Evolutionary conservation across 768 basidiomycete species (phyloP), one percentile per base, ranked within the genome.

Genomic region (Rhodotorula sphaerocarpa): DNA sequence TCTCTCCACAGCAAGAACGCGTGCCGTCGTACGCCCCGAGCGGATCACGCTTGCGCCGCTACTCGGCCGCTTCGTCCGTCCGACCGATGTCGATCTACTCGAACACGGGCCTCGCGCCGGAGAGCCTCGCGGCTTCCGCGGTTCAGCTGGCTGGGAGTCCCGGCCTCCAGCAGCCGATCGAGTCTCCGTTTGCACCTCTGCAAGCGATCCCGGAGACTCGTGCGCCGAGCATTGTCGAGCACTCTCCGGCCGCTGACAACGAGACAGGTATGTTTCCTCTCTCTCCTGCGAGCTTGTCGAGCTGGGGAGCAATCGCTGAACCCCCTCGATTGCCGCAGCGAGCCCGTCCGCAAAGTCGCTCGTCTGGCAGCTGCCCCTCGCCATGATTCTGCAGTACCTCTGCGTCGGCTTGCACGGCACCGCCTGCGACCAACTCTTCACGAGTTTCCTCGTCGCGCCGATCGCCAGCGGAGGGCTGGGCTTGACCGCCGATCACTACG

Each of bases 381-480:
- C 86, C 67, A 83, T 96, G 71, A 95, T 97, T 70, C 72, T 88
- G 23, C 92, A 95, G 76, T 95, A 95, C 75, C 88, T 88, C 25
- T 77, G 90, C 65, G 78, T 96, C 66, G 91, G 91, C 7, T 75
- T 96, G 53, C 91, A 95, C 73, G 83, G 84, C 39, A 74, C 74
- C 14, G 59, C 64, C 0, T 67, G 61, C 56, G 73, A 74, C 36
- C 72, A 73, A 55, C 46, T 72, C 87, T 92, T 77, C 89, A 93
- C 75, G 76, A 91, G 33, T 88, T 95, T 63, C 61, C 46, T 70
- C 31, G 61, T 72, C 47, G 58, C 55, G 45, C 83, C 86, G 69
- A 88, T 88, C 73, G 78, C 82, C 25, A 80, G 83, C 10, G 92
- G 55, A n/a, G 95, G 95, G 2, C 76, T 99, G 66, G 90, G 89